A percentile compares a stretch with the other conserved stretches of the same genome.
Evolutionary conservation across 495 filamentous ascomycete species (phyloP).

Genomic region (Beverwykella pulmonaria): DNA sequence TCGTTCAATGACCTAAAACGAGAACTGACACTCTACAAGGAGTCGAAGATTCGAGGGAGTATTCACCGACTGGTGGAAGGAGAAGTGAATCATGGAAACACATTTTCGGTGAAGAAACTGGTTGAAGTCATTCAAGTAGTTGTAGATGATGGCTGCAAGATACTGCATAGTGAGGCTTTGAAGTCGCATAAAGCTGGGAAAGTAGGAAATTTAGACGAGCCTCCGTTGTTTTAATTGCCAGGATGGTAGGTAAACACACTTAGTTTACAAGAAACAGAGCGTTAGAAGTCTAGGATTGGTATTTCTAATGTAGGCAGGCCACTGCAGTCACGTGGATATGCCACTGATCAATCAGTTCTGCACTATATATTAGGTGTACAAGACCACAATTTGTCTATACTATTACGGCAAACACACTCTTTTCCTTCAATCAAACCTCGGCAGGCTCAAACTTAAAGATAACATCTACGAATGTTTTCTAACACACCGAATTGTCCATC

Average conservation of each 20-base stretch:
- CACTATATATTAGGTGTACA: too few relatives aligned
- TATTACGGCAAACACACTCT: too few relatives aligned
- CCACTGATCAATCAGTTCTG: too few relatives aligned
- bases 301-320: too few relatives aligned
- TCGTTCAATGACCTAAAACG: background rate
- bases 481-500: too few relatives aligned
- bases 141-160: background rate
- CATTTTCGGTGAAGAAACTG: background rate
- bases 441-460: too few relatives aligned
- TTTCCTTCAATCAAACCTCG: too few relatives aligned
- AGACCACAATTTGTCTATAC: too few relatives aligned
- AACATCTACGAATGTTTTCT: too few relatives aligned
- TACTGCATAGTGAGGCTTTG: background rate
- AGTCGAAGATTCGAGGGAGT: background rate
- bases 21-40: constrained; percentile 6
- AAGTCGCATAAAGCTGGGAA: background rate
- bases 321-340: too few relatives aligned
- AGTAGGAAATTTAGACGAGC: constrained; percentile 1
- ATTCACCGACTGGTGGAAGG: constrained; percentile 4
- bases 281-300: too few relatives aligned
- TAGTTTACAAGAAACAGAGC: too few relatives aligned
- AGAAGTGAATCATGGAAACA: background rate
- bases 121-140: background rate
- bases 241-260: background rate
- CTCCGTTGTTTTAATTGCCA: constrained; percentile 1